These are phyloP conservation scores for Triangularia setosa DNA, from an alignment of 2,329 filamentous ascomycete genomes.

Conservation along the genomic window DNA sequence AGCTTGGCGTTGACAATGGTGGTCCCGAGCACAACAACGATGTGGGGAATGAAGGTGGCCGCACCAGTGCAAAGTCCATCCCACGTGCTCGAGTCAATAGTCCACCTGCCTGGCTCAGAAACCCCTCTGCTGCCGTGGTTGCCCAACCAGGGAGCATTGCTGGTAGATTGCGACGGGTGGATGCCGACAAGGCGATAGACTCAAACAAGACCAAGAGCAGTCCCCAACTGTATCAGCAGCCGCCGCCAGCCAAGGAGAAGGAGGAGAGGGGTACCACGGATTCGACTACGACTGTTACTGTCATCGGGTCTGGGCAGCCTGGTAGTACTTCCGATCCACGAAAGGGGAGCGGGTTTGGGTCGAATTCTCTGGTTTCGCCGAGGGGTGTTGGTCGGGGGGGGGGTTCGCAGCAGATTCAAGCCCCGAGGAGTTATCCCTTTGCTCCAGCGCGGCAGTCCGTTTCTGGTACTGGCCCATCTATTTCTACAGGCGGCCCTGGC, in stretches of 20 bases:
- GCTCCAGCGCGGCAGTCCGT: not conserved
- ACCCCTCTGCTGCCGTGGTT: not conserved
- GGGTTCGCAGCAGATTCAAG: not conserved
- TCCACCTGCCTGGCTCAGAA: constrained; percentile 2
- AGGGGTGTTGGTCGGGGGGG: not conserved
- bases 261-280: not conserved
- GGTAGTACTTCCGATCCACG: not conserved
- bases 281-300: not conserved
- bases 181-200: not conserved
- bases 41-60: not conserved
- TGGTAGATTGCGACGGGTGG: not conserved
- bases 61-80: not conserved
- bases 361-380: not conserved
- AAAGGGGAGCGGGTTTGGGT: not conserved
- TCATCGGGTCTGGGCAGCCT: not conserved
- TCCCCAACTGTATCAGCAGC: not conserved
- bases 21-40: not conserved
- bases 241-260: not conserved
- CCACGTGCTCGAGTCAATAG: constrained; percentile 1
- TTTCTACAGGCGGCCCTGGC: not conserved
- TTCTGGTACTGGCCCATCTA: not conserved
- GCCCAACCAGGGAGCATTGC: not conserved
- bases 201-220: not conserved
- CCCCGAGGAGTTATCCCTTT: not conserved
- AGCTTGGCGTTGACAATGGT: not conserved